These are phyloP conservation scores for Candida ovalis DNA, from an alignment of 805 yeast genomes.

Conservation along the genomic window DNA sequence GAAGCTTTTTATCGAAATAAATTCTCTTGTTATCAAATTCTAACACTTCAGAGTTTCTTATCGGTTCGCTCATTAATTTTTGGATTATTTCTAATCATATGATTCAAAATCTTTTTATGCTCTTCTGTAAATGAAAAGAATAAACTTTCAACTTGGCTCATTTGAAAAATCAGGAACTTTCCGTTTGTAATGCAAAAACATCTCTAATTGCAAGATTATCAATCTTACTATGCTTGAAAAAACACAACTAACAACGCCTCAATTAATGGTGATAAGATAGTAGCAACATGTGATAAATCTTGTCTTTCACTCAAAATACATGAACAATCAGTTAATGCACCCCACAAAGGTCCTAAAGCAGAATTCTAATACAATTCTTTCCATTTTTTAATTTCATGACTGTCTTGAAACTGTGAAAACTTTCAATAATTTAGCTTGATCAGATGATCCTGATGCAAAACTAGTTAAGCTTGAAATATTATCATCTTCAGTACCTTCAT, in stretches of 20 bases:
- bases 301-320: slow-evolving; percentile 57
- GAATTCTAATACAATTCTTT: slow-evolving; percentile 61
- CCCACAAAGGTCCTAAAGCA: slow-evolving; percentile 80
- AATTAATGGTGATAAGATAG: slow-evolving; percentile 78
- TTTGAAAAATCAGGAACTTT: slow-evolving; percentile 61
- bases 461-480: slow-evolving; percentile 48
- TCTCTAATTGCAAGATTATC: slow-evolving; percentile 55
- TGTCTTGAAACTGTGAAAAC: slow-evolving; percentile 65
- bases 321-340: slow-evolving; percentile 71
- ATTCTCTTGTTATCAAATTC: slow-evolving; percentile 93
- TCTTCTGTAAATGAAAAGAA: slow-evolving; percentile 86
- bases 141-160: slow-evolving; percentile 71
- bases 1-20: slow-evolving; percentile 75
- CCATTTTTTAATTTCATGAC: slow-evolving; percentile 43
- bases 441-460: slow-evolving; percentile 77
- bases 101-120: slow-evolving; percentile 82
- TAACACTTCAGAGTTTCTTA: slow-evolving; percentile 80
- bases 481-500: slow-evolving; percentile 39
- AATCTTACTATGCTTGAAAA: slow-evolving; percentile 81
- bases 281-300: slow-evolving; percentile 60
- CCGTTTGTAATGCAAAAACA: slow-evolving; percentile 55
- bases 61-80: slow-evolving; percentile 95
- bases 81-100: slow-evolving; percentile 87
- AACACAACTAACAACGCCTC: slow-evolving; percentile 94
- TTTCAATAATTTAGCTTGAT: slow-evolving; percentile 83